Conservation (phyloP, 331 rosid species). For the Spiraea crenata region DNA sequence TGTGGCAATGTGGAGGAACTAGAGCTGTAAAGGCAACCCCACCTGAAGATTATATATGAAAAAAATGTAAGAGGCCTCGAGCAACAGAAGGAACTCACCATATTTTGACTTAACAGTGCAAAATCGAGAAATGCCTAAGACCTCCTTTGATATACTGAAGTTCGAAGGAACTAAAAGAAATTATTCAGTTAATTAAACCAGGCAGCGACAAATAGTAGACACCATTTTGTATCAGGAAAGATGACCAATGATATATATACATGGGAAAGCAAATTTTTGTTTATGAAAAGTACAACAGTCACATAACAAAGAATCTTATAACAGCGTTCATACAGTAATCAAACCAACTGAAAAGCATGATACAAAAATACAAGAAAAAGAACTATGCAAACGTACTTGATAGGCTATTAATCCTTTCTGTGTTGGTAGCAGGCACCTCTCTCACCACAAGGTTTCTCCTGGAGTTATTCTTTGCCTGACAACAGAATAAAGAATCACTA, state of each 20-base stretch:
- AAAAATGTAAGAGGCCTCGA: background rate
- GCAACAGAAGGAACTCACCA: background rate
- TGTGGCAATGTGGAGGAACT: conserved; percentile 20
- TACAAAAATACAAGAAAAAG: background rate
- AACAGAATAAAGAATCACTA: conserved; percentile 2
- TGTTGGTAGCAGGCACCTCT: background rate
- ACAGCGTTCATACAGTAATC: background rate
- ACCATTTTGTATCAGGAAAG: background rate
- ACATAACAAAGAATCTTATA: background rate
- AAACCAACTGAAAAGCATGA: background rate
- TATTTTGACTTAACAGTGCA: background rate
- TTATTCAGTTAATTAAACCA: background rate
- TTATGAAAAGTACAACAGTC: background rate
- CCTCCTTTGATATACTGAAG: background rate
- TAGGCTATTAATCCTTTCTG: conserved; percentile 9
- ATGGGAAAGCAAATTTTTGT: background rate
- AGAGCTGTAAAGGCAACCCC: conserved; percentile 13
- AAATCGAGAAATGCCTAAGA: background rate
- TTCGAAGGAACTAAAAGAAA: background rate
- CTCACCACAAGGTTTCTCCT: conserved; percentile 29
- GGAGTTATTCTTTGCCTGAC: conserved; percentile 35
- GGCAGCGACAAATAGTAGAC: background rate
- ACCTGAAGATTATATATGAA: conserved; percentile 10
- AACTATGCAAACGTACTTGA: conserved; percentile 20
- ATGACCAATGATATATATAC: no score